Conservation (phyloP, 768 basidiomycete species). For the Auriscalpium vulgare region DNA sequence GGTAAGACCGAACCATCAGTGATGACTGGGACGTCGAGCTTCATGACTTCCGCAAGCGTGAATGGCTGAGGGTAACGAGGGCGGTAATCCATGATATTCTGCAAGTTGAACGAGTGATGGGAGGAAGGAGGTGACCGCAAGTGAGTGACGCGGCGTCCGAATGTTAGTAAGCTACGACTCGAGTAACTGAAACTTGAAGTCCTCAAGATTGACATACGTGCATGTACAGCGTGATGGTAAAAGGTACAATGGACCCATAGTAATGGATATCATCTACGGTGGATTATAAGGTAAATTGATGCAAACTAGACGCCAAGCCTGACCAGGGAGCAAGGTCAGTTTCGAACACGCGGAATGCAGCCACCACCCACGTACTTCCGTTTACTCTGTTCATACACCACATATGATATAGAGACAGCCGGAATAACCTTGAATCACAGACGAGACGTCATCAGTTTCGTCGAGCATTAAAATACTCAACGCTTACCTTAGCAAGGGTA, state of each 20-base stretch:
- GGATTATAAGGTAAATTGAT: background rate
- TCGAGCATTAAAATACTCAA: background rate
- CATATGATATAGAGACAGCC: slow-evolving; percentile 93
- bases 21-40: slow-evolving; percentile 58
- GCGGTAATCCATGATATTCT: slow-evolving; percentile 48
- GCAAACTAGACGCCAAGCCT: slow-evolving; percentile 44
- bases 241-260: background rate
- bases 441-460: background rate
- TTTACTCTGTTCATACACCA: slow-evolving; percentile 87
- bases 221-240: background rate
- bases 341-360: background rate
- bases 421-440: slow-evolving; percentile 66
- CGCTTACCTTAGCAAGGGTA: slow-evolving; percentile 76
- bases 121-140: background rate
- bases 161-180: too few species aligned
- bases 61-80: slow-evolving; percentile 73
- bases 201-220: too few species aligned
- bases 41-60: slow-evolving; percentile 53
- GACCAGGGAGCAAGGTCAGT: slow-evolving; percentile 9
- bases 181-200: too few species aligned
- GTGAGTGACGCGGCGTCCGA: background rate
- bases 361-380: slow-evolving; percentile 44
- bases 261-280: background rate
- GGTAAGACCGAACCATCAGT: slow-evolving; percentile 47
- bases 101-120: background rate